These are phyloP conservation scores for Cladosporium phlei DNA, from an alignment of 2,329 filamentous ascomycete genomes.

Conservation along the genomic window DNA sequence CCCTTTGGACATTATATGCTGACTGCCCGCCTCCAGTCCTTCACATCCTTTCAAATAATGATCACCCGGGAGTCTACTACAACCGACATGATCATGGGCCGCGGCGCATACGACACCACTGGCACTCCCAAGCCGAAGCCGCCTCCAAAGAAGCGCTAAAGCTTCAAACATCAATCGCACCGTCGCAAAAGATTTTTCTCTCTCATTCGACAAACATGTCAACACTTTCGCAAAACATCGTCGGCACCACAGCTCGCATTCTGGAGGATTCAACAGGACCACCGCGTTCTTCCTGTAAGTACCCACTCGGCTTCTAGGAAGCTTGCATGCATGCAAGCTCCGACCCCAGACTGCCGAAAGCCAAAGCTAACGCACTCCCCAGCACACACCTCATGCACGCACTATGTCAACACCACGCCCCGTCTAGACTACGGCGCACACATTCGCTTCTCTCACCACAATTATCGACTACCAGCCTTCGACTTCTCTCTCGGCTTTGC, in stretches of 20 bases:
- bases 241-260: conserved; percentile 5
- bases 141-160: conserved; percentile 35
- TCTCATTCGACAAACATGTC: not conserved
- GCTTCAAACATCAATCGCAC: not conserved
- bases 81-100: conserved; percentile 41
- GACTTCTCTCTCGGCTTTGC: conserved; percentile 12
- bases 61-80: conserved; percentile 36
- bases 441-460: conserved; percentile 8
- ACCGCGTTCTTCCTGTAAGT: conserved; percentile 9
- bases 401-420: not conserved
- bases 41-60: too few species aligned
- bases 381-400: conserved; percentile 2
- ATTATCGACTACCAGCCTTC: not conserved
- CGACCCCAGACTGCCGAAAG: conserved; percentile 3
- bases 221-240: not conserved
- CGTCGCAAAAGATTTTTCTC: not conserved
- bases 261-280: conserved; percentile 1
- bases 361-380: conserved; percentile 5
- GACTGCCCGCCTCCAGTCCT: conserved; percentile 6
- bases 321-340: conserved; percentile 8
- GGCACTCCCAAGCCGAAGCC: conserved; percentile 42
- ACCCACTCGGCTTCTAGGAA: conserved; percentile 3
- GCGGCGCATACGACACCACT: conserved; percentile 45
- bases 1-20: conserved; percentile 11
- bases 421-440: not conserved